A percentile compares a stretch with the other conserved stretches of the same genome.
Evolutionary conservation across 495 filamentous ascomycete genomes (phyloP).

Genomic region (Penicillium turbatum): DNA sequence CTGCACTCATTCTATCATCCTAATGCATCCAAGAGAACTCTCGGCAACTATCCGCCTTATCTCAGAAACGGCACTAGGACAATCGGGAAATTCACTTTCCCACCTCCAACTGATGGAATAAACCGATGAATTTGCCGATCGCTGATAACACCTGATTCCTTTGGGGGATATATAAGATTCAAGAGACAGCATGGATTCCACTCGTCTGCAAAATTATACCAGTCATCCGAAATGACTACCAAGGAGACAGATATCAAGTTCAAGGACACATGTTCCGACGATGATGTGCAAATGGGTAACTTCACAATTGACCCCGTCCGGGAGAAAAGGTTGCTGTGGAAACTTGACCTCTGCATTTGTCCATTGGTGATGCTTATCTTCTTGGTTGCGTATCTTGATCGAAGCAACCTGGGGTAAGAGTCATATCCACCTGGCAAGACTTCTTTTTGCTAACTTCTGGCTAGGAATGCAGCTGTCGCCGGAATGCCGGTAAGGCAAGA

Average conservation of each 20-base stretch:
- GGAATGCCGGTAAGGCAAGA: constrained; percentile 10
- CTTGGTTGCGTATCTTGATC: constrained; percentile 13
- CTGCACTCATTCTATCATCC: too few species aligned
- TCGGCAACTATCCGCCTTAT: background rate
- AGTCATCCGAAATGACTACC: background rate
- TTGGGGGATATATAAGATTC: background rate
- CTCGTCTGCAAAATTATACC: background rate
- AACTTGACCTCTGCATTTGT: constrained; percentile 17
- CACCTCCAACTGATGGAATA: constrained; percentile 7
- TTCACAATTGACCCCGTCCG: constrained; percentile 8
- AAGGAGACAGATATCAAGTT: constrained; percentile 9
- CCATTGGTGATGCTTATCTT: constrained; percentile 15
- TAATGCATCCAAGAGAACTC: background rate
- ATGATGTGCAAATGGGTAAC: constrained; percentile 14
- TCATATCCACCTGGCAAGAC: background rate
- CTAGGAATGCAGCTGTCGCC: constrained; percentile 16
- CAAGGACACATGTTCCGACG: constrained; percentile 7
- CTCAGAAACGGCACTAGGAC: background rate
- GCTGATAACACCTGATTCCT: background rate
- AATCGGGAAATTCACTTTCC: constrained; percentile 5
- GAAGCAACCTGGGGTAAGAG: constrained; percentile 15
- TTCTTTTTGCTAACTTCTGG: background rate
- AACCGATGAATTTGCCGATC: constrained; percentile 13
- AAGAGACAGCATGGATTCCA: background rate
- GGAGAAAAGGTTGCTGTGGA: constrained; percentile 11